Percentiles rank a stretch among this genome's conserved stretches.
phyloP scores from a whole-genome alignment of 306 rosid genomes.

The Castanea mollissima region DNA sequence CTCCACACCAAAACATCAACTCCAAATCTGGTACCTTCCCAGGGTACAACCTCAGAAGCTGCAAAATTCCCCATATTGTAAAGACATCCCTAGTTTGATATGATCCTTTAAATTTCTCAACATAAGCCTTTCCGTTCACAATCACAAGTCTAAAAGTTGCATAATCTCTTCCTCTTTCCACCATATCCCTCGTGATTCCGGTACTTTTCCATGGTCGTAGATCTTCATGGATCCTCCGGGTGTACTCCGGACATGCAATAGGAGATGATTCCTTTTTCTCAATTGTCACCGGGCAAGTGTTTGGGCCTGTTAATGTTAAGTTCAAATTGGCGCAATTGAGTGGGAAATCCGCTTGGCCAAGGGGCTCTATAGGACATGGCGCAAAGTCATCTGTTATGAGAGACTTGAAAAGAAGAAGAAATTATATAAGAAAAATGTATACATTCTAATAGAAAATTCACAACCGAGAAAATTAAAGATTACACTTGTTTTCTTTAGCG shows the following conservation, averaged over 20 bases:
- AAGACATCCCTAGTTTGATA: conserved; percentile 50
- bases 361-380: background rate
- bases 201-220: conserved; percentile 40
- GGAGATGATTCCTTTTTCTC: no score
- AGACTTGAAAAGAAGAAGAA: conserved; percentile 17
- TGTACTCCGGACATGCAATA: conserved; percentile 36
- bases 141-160: conserved; percentile 44
- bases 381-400: background rate
- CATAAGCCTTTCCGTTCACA: conserved; percentile 38
- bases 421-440: background rate
- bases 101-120: conserved; percentile 9
- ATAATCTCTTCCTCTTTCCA: conserved; percentile 18
- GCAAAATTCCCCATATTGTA: conserved; percentile 53
- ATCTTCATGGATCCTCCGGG: conserved; percentile 56
- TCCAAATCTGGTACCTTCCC: conserved; percentile 52
- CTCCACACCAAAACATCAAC: conserved; percentile 45
- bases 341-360: background rate
- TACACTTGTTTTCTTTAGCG: no score
- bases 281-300: background rate
- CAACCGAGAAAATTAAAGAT: no score
- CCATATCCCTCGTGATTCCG: conserved; percentile 48
- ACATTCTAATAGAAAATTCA: background rate
- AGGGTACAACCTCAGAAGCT: conserved; percentile 48
- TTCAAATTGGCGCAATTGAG: conserved; percentile 11
- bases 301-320: background rate